These are phyloP conservation scores for Thelonectria discophora DNA, from an alignment of 2,329 filamentous ascomycete genomes.

Conservation along the genomic window DNA sequence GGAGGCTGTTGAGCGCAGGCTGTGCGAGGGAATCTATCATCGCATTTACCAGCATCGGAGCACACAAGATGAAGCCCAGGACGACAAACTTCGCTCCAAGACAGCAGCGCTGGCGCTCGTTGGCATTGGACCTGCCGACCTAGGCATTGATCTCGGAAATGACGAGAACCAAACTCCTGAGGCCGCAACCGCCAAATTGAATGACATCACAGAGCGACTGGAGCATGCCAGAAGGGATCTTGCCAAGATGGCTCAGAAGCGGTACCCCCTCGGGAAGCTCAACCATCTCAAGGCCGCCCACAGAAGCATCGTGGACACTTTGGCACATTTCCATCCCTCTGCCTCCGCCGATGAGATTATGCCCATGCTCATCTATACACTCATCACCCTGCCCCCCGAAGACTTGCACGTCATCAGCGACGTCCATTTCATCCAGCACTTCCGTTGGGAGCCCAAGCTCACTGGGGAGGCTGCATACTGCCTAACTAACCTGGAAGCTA, in stretches of 20 bases:
- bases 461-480: constrained; percentile 97
- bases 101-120: constrained; percentile 91
- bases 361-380: constrained; percentile 93
- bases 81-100: constrained; percentile 93
- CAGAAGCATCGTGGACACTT: constrained; percentile 91
- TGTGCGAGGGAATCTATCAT: constrained; percentile 86
- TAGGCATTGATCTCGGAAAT: constrained; percentile 78
- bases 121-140: constrained; percentile 85
- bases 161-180: constrained; percentile 64
- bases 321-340: constrained; percentile 72
- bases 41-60: constrained; percentile 91
- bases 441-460: constrained; percentile 84
- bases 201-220: constrained; percentile 77
- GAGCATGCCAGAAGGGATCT: constrained; percentile 75
- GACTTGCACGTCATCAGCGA: constrained; percentile 92
- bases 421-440: constrained; percentile 91
- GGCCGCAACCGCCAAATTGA: constrained; percentile 65
- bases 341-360: constrained; percentile 98
- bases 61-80: constrained; percentile 92
- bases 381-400: constrained; percentile 90
- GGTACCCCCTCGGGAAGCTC: constrained; percentile 90
- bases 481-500: constrained; percentile 92
- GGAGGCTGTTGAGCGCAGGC: constrained; percentile 87
- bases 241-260: constrained; percentile 83
- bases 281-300: constrained; percentile 88